These are phyloP conservation scores for Persicaria tinctoria DNA, from an alignment of 148 eudicot genomes.

Conservation along the genomic window DNA sequence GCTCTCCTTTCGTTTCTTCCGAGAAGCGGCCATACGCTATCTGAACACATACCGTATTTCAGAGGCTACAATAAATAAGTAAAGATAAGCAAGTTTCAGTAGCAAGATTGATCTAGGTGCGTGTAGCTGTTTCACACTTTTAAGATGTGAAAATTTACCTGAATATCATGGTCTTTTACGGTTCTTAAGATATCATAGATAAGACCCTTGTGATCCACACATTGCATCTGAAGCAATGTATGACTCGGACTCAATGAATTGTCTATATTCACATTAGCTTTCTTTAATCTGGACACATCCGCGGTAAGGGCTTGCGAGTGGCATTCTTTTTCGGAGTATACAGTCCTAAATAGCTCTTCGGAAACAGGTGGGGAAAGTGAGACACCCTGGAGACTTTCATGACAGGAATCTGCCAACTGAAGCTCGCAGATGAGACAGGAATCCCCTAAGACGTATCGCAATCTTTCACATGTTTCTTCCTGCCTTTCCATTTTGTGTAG, in stretches of 20 bases:
- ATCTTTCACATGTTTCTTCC: slow-evolving; percentile 39
- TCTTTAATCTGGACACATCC: slow-evolving; percentile 50
- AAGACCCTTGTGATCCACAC: slow-evolving; percentile 80
- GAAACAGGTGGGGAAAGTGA: slow-evolving; percentile 57
- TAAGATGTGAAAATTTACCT: slow-evolving; percentile 30
- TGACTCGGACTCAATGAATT: slow-evolving; percentile 74
- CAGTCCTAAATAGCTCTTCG: slow-evolving; percentile 57
- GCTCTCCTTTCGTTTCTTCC: slow-evolving; percentile 47
- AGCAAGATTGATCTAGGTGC: background rate
- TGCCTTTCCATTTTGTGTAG: slow-evolving; percentile 67
- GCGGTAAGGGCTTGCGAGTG: slow-evolving; percentile 62
- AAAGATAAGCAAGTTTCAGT: background rate
- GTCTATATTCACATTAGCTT: slow-evolving; percentile 49
- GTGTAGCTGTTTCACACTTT: background rate
- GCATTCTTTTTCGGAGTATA: slow-evolving; percentile 42
- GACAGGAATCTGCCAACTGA: slow-evolving; percentile 45
- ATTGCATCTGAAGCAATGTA: slow-evolving; percentile 70
- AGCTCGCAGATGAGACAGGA: slow-evolving; percentile 69
- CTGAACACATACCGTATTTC: slow-evolving; percentile 17
- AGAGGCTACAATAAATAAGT: background rate
- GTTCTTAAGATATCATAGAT: slow-evolving; percentile 78
- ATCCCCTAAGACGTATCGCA: slow-evolving; percentile 58
- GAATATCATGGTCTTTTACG: slow-evolving; percentile 53
- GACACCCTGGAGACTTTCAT: slow-evolving; percentile 38
- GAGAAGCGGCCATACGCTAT: slow-evolving; percentile 63